Base-by-base conservation (phyloP, 2,329 filamentous ascomycete species). In the Cladophialophora chaetospira region DNA sequence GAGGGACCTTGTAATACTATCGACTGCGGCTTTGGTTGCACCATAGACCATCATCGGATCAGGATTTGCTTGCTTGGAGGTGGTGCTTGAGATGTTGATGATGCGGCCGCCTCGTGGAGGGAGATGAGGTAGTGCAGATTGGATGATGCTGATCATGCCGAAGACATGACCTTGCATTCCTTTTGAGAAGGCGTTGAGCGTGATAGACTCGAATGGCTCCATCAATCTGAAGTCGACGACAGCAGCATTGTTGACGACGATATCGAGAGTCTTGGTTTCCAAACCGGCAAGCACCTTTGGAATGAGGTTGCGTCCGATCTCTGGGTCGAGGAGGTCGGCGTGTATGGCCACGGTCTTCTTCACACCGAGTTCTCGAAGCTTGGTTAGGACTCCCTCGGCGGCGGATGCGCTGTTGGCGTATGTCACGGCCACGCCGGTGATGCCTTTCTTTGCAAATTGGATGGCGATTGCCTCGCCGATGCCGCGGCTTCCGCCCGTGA, bases 11-110 rank as follows among this genome's bases (percentile, higher is more conserved):
- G 55, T 57, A 26, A 57, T 21, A 33, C 48, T 53, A 33, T 70
- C 70, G 65, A 69, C 26, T 43, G 71, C 72, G 4, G 66, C 64
- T 33, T 71, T 65, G 8, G 73, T 63, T 1, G 69, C 48, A n/a
- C 50, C 47, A 44, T 74, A 59, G 10, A 43, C 11, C 6, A 58
- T 43, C 8, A 38, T 50, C 3, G 36, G 49, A 19, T 50, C 49
- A 10, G 4, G n/a, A 36, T 53, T 53, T n/a, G 45, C 17, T 19
- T 13, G 5, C 28, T 54, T 53, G 5, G 54, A 57, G 10, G 35
- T 11, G 13, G 42, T 28, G 21, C 54, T 55, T 2, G 44, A 55
- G 29, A 61, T 58, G 40, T 58, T 61, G 50, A 61, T 55, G 13
- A 61, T 28, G 9, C 58, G 55, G 17, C 58, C 58, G 38, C 56